Evolutionary conservation across 768 basidiomycete genomes (phyloP), one percentile per base, ranked within the genome.

Genomic region (Collybiopsis luxurians): DNA sequence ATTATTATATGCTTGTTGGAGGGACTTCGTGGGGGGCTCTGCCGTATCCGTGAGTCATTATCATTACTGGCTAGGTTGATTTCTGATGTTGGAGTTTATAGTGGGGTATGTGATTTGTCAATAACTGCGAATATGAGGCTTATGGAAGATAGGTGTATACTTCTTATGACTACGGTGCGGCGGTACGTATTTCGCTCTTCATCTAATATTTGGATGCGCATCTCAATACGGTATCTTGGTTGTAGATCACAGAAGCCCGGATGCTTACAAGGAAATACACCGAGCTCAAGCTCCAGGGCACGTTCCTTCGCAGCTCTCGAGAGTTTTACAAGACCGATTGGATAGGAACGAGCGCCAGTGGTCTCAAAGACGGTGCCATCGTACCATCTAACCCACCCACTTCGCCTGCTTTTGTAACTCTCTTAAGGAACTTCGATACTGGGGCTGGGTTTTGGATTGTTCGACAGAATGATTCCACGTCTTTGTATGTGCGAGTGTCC

Each of bases 21-120:
- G 91, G 92, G 23, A 93, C 92, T 0, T 91, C 87, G 12, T 94
- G 90, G 90, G 92, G 89, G 39, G 87, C 79, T 10, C 74, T 93
- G 42, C 87, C 92, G 1, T 89, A 84, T 73, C 90, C 82, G 13
- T 88, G 85, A 9, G 91, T 89, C 15, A 65, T 84, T 23, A 43
- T 43, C 39, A 60, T 48, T 38, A 11, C 15, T 50, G n/a, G 28
- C 3, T 2, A 42, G 17, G 12, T 40, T 24, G 13, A 13, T 19
- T 19, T 59, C 61, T 55, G 24, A 51, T 19, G 23, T 36, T 15
- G 31, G 31, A 6, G 38, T 39, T 30, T 15, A 19, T 23, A 53
- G 51, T 40, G 51, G 51, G 40, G 51, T 53, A 42, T 15, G 51
- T 53, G 26, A 19, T n/a, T 40, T 5, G 23, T 12, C 0, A 1